These are phyloP conservation scores for Taphrina sp. DNA, from an alignment of 1,139 yeast genomes.

Conservation along the genomic window DNA sequence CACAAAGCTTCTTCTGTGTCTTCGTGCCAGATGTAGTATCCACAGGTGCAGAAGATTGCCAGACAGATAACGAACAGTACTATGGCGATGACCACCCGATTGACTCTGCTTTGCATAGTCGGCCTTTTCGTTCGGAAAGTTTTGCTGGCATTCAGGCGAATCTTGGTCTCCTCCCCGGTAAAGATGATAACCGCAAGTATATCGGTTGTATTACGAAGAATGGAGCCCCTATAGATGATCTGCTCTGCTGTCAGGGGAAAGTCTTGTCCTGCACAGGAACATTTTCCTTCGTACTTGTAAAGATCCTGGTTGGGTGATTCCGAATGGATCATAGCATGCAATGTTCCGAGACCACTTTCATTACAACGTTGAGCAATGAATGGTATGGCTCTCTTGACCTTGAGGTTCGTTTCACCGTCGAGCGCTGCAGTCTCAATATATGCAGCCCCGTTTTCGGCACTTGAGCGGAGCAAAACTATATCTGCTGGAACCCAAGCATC, in stretches of 20 bases:
- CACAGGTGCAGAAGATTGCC: slow-evolving; percentile 80
- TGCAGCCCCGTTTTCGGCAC: slow-evolving; percentile 67
- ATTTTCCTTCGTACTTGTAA: slow-evolving; percentile 85
- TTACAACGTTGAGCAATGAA: slow-evolving; percentile 56
- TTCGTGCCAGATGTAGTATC: slow-evolving; percentile 58
- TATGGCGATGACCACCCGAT: slow-evolving; percentile 81
- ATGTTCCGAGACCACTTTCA: slow-evolving; percentile 53
- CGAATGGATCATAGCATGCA: slow-evolving; percentile 53
- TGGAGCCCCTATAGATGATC: slow-evolving; percentile 82
- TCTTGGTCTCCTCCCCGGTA: slow-evolving; percentile 94
- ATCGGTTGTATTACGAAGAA: slow-evolving; percentile 74
- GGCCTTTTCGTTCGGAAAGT: slow-evolving; percentile 93
- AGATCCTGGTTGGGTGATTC: slow-evolving; percentile 92
- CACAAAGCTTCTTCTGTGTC: slow-evolving; percentile 52
- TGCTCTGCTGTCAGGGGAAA: slow-evolving; percentile 76
- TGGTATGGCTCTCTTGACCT: slow-evolving; percentile 65
- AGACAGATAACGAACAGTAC: slow-evolving; percentile 72
- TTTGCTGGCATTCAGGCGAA: slow-evolving; percentile 88
- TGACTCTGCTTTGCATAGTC: slow-evolving; percentile 76
- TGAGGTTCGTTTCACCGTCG: slow-evolving; percentile 94
- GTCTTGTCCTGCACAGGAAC: slow-evolving; percentile 44
- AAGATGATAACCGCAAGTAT: slow-evolving; percentile 79
- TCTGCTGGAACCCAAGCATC: slow-evolving; percentile 97
- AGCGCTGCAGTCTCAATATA: slow-evolving; percentile 94
- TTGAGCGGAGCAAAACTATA: slow-evolving; percentile 64